Evolutionary conservation across 2,329 filamentous ascomycete genomes (phyloP).

Genomic region (Camptophora hylomeconis): DNA sequence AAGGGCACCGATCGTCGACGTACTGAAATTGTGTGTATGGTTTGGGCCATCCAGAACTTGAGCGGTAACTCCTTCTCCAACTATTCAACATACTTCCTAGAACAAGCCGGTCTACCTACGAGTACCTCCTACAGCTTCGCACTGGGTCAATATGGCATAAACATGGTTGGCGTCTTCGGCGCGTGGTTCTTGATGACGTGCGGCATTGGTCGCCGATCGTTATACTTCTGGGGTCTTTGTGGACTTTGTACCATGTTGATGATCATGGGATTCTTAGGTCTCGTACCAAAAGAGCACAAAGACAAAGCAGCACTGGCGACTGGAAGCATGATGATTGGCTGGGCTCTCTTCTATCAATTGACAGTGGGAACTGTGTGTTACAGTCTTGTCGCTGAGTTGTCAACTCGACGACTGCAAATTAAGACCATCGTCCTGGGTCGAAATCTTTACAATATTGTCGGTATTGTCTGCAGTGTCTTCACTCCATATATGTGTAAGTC

Average conservation of each 20-base stretch:
- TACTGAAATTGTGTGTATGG: constrained; percentile 58
- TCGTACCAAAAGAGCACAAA: constrained; percentile 43
- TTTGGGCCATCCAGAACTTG: constrained; percentile 52
- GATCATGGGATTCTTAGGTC: constrained; percentile 71
- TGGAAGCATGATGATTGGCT: constrained; percentile 72
- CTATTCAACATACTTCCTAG: constrained; percentile 47
- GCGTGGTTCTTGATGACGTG: constrained; percentile 52
- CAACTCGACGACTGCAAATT: constrained; percentile 70
- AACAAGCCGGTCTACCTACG: constrained; percentile 28
- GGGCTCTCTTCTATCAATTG: constrained; percentile 73
- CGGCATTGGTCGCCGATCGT: constrained; percentile 59
- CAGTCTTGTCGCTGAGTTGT: constrained; percentile 74
- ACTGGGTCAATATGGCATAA: constrained; percentile 37
- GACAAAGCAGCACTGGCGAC: constrained; percentile 58
- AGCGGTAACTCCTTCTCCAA: constrained; percentile 50
- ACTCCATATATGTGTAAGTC: constrained; percentile 92
- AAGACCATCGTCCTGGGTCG: constrained; percentile 84
- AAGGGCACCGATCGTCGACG: constrained; percentile 64
- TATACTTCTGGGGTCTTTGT: constrained; percentile 65
- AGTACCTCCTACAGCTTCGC: constrained; percentile 26
- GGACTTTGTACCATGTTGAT: constrained; percentile 65
- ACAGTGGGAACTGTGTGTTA: constrained; percentile 84
- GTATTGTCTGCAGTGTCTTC: constrained; percentile 66
- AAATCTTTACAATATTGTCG: constrained; percentile 68
- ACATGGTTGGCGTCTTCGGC: constrained; percentile 28